A percentile compares a stretch with the other conserved stretches of the same genome.
These are phyloP conservation scores for Cryptosporidium muris DNA, from an alignment of 169 alveolate genomes.

Conservation along the genomic window DNA sequence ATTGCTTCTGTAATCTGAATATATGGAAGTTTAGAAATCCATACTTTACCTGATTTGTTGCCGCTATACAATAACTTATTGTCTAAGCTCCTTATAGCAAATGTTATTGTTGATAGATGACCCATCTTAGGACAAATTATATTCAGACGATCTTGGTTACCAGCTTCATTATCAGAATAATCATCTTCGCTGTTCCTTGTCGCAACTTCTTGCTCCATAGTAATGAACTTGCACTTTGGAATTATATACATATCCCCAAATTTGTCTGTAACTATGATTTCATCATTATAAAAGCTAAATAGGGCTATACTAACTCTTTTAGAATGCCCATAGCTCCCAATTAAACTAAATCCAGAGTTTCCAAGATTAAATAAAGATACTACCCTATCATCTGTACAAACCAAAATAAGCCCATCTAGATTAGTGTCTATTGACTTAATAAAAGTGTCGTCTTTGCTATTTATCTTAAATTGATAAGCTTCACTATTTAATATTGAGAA, in stretches of 20 bases:
- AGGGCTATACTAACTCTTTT: constrained; percentile 32
- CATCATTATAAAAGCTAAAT: not conserved
- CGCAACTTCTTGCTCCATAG: not conserved
- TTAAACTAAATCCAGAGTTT: not conserved
- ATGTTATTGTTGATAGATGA: constrained; percentile 53
- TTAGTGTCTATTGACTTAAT: constrained; percentile 21
- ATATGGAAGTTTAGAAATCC: constrained; percentile 25
- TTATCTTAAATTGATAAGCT: not conserved
- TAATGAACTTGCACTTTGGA: not conserved
- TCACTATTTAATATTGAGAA: not conserved
- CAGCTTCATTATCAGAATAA: not conserved
- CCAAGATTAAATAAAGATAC: constrained; percentile 1
- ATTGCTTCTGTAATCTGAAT: constrained; percentile 45
- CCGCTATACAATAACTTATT: constrained; percentile 21
- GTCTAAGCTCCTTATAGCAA: not conserved
- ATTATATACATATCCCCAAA: constrained; percentile 59
- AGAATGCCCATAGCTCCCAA: constrained; percentile 18
- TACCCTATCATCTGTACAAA: constrained; percentile 3
- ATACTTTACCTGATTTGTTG: constrained; percentile 50
- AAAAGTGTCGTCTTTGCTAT: not conserved
- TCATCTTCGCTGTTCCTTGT: not conserved
- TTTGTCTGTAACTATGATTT: constrained; percentile 28
- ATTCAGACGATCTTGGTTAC: not conserved
- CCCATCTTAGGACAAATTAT: constrained; percentile 32
- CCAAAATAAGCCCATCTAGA: not conserved